These are phyloP conservation scores for Phanerochaete sordida DNA, from an alignment of 768 basidiomycete species.

Conservation along the genomic window DNA sequence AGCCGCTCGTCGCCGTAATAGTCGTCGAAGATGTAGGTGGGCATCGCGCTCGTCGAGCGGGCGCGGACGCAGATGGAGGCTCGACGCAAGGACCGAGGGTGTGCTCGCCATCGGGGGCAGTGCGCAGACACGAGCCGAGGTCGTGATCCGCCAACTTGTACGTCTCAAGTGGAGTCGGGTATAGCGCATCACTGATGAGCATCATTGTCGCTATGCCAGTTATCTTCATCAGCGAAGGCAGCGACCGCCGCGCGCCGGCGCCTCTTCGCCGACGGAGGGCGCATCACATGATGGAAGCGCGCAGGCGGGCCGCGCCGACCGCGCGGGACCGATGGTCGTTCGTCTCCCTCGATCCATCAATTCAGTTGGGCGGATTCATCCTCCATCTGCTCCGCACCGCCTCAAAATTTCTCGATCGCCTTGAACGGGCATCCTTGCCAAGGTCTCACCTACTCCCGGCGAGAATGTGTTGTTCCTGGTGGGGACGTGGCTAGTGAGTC, in stretches of 20 bases:
- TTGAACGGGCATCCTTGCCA: too few species aligned
- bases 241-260: too few species aligned
- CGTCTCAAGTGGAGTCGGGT: not conserved
- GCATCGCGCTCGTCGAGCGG: not conserved
- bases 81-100: not conserved
- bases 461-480: not conserved
- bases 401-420: not conserved
- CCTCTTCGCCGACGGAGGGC: not conserved
- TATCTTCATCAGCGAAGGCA: too few species aligned
- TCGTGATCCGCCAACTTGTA: too few species aligned
- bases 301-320: not conserved
- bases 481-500: not conserved
- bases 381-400: too few species aligned
- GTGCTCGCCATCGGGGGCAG: not conserved
- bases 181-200: not conserved
- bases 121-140: too few species aligned
- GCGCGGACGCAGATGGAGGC: not conserved
- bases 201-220: not conserved
- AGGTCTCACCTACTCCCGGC: not conserved
- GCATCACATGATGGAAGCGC: not conserved
- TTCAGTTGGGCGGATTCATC: not conserved
- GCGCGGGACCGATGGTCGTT: not conserved
- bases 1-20: not conserved
- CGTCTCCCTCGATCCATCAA: not conserved
- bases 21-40: constrained; percentile 2